Evolutionary conservation across 1,284 basidiomycete species (phyloP), one percentile per base, ranked within the genome.

Genomic region (Heterobasidion occidentale): DNA sequence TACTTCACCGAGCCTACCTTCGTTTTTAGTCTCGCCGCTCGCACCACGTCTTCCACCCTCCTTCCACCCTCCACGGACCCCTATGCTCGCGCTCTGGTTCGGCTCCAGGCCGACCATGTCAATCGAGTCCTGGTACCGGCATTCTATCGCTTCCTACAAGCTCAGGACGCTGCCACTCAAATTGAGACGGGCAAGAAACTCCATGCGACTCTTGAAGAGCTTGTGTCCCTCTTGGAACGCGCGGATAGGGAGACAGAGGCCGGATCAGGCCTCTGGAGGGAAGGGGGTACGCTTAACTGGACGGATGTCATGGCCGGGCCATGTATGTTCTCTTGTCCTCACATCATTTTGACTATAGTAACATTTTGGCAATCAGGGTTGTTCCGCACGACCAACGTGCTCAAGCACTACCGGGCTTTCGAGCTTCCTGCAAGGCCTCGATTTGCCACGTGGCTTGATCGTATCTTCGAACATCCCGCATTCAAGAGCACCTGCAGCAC

Each of bases 81-180:
- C 19, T 91, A 89, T 68, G 80, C 81, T 2, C 76, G 85, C 0
- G 85, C 84, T 2, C 74, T 88, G 19, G 75, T 84, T 12, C 81
- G 86, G 17, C 77, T 92, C 6, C 83, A 88, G 65, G 76, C 78
- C 7, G 87, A 90, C 70, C 82, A 85, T 62, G 71, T 84, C 66
- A 85, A 80, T 61, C 82, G 84, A 7, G 69, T 70, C 17, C 67
- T 92, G 48, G 77, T 92, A 9, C 88, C 90, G 2, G 77, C 85
- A 0, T 92, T 92, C 71, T 92, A 92, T 64, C 81, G 86, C 27
- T 90, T 79, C 64, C 75, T 92, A 11, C 89, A 92, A 72, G 84
- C 88, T 0, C 90, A 90, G 68, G 81, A 84, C 27, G 60, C 68
- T 27, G 71, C 74, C 5, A 76, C 79, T 8, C 86, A 90, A 64